phyloP scores from a whole-genome alignment of 2,329 filamentous ascomycete genomes.

The Fusarium sp. region DNA sequence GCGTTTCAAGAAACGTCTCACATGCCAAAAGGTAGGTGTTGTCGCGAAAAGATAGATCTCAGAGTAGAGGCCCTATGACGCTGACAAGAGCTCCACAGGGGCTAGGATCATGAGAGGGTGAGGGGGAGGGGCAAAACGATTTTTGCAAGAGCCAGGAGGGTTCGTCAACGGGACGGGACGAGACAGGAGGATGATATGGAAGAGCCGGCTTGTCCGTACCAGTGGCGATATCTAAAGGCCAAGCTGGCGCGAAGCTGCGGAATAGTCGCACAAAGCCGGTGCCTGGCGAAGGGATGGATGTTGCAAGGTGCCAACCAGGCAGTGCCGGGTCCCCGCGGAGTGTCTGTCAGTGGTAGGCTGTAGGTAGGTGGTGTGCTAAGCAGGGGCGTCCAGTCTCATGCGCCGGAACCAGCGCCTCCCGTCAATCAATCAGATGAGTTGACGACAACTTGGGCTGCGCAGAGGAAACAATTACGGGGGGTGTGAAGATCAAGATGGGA shows the following conservation, averaged over 20 bases:
- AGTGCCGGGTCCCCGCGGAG: neutral
- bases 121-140: conserved; percentile 31
- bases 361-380: conserved; percentile 4
- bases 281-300: neutral
- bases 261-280: conserved; percentile 6
- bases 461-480: neutral
- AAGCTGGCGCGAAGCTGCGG: conserved; percentile 1
- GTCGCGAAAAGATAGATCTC: conserved; percentile 1
- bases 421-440: conserved; percentile 2
- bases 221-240: conserved; percentile 12
- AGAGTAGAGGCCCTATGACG: conserved; percentile 32
- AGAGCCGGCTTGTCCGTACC: neutral
- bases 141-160: neutral
- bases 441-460: neutral
- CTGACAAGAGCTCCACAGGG: conserved; percentile 26
- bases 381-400: conserved; percentile 4
- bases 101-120: conserved; percentile 19
- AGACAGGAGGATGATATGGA: neutral
- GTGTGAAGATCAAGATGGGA: neutral
- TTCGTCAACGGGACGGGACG: neutral
- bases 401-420: conserved; percentile 3
- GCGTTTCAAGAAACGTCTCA: conserved; percentile 33
- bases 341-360: neutral
- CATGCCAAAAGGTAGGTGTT: conserved; percentile 41
- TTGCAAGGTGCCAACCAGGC: conserved; percentile 6